Evolutionary conservation across 1,139 yeast genomes (phyloP), one percentile per base, ranked within the genome.

Genomic region (Geotrichum siamense): DNA sequence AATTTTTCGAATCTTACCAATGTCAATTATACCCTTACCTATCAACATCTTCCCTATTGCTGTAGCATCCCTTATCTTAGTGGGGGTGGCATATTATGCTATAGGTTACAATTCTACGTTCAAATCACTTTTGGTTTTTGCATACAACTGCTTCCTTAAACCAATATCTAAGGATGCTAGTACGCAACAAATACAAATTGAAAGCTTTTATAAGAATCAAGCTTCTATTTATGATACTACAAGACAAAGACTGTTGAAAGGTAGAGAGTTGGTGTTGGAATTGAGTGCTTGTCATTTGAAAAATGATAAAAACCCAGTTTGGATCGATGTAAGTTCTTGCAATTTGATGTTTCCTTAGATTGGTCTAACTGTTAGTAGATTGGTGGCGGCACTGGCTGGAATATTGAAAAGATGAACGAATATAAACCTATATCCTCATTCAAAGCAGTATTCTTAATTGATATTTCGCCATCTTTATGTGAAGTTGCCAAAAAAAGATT

Each of bases 341-440:
- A n/a, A n/a, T n/a, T n/a, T n/a, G n/a, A n/a, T n/a, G n/a, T n/a
- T 30, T 13, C 42, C 17, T 30, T 39, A 21, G 35, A 27, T 39
- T 29, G n/a, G n/a, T n/a, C n/a, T n/a, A n/a, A n/a, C n/a, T n/a
- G n/a, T n/a, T n/a, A n/a, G 27, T 72, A 43, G 47, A 43, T 82
- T 58, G 94, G 94, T 43, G 93, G 93, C 34, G 93, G 93, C 22
- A 82, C 94, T 4, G 94, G 94, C 39, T 71, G 80, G 62, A 83
- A 83, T 63, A 79, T 83, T 55, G 93, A 83, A 61, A 72, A 72
- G 54, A 83, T 83, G 94, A 69, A 80, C 59, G 60, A 67, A 41
- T 64, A 76, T 38, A 64, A 73, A 45, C 73, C 79, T 4, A 64
- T 78, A 34, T 56, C 72, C 34, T 51, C 71, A 49, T 83, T 83